Evolutionary conservation across 176 grass and related monocot species (phyloP).

Genomic region (Rhynchospora breviuscula): DNA sequence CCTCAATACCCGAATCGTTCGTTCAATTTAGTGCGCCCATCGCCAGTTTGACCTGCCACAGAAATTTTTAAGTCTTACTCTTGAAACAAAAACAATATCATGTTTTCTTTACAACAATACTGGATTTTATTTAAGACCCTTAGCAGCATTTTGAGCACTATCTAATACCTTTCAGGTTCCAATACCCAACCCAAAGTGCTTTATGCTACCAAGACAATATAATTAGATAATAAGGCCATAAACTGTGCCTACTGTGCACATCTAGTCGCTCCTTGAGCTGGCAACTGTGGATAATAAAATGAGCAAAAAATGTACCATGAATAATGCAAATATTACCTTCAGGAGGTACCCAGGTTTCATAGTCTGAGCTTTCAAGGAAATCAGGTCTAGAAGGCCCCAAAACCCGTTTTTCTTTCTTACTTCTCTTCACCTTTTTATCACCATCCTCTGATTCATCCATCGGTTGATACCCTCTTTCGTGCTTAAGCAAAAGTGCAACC

Average conservation of each 20-base stretch:
- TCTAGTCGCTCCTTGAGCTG: background rate
- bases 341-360: slow-evolving; percentile 91
- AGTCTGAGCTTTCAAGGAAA: slow-evolving; percentile 57
- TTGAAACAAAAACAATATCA: background rate
- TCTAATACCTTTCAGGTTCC: background rate
- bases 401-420: slow-evolving; percentile 58
- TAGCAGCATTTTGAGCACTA: background rate
- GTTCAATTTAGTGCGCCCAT: slow-evolving; percentile 84
- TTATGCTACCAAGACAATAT: background rate
- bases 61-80: slow-evolving; percentile 17
- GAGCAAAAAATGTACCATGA: background rate
- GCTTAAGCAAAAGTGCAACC: slow-evolving; percentile 88
- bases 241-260: background rate
- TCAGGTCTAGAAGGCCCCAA: slow-evolving; percentile 74
- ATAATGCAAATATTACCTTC: slow-evolving; percentile 47
- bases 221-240: slow-evolving; percentile 3
- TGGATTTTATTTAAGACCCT: background rate
- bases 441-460: slow-evolving; percentile 46
- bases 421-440: slow-evolving; percentile 39
- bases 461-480: slow-evolving; percentile 54
- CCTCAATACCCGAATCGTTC: slow-evolving; percentile 83
- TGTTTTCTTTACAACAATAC: background rate
- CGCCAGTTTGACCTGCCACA: slow-evolving; percentile 88
- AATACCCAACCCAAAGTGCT: background rate
- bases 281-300: background rate